Evolutionary conservation across 768 basidiomycete species (phyloP).

Genomic region (Termitomyces heimii): DNA sequence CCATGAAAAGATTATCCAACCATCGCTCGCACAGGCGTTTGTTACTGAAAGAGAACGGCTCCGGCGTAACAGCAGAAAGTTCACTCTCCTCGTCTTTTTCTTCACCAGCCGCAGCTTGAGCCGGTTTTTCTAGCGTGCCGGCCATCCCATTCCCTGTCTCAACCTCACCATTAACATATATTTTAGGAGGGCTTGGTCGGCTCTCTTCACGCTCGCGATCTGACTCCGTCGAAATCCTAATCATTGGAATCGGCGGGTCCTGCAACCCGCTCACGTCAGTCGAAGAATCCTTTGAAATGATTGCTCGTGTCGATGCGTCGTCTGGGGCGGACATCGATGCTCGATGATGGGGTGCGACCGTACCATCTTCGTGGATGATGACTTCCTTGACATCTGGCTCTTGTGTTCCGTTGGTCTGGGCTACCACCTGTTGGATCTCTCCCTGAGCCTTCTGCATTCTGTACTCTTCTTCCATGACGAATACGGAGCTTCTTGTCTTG

Average conservation of each 20-base stretch:
- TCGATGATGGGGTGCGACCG: constrained; percentile 24
- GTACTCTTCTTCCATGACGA: constrained; percentile 99
- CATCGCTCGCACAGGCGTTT: constrained; percentile 96
- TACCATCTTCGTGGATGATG: constrained; percentile 64
- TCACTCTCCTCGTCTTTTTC: constrained; percentile 33
- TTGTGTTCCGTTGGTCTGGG: constrained; percentile 18
- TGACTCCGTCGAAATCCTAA: constrained; percentile 71
- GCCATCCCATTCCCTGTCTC: constrained; percentile 24
- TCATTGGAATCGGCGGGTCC: constrained; percentile 45
- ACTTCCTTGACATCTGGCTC: constrained; percentile 28
- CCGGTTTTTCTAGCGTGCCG: constrained; percentile 37
- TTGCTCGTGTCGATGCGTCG: constrained; percentile 67
- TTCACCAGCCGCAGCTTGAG: constrained; percentile 46
- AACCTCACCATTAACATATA: constrained; percentile 23
- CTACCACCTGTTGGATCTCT: constrained; percentile 48
- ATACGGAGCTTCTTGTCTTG: constrained; percentile 89
- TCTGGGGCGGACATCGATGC: constrained; percentile 28
- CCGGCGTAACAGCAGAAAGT: constrained; percentile 32
- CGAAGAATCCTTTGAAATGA: constrained; percentile 35
- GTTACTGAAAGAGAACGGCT: constrained; percentile 88
- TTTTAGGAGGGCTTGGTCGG: constrained; percentile 11
- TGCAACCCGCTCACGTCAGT: constrained; percentile 20
- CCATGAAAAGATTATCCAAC: constrained; percentile 98
- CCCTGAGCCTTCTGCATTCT: constrained; percentile 87
- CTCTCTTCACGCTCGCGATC: constrained; percentile 40